Evolutionary conservation across 2,329 filamentous ascomycete genomes (phyloP).

Genomic region (Xylaria sp.): DNA sequence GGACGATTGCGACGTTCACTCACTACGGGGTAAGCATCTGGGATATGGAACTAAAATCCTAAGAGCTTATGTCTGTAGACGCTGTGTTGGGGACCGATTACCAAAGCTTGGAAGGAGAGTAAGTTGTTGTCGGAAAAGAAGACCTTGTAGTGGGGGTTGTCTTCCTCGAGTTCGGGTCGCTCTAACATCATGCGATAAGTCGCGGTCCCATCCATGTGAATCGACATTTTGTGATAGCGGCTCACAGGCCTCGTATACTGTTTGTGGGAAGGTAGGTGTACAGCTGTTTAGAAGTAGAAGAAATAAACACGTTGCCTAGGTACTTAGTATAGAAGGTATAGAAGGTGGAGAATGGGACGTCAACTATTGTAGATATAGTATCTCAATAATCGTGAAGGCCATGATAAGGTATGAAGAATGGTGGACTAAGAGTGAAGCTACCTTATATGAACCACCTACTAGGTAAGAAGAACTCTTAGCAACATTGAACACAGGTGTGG

Average conservation of each 20-base stretch:
- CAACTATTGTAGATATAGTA: too few relatives aligned
- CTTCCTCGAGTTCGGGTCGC: conserved; percentile 23
- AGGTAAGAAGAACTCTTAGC: too few relatives aligned
- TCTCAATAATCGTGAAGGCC: too few relatives aligned
- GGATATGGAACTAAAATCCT: conserved; percentile 35
- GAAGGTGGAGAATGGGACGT: too few relatives aligned
- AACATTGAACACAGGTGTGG: too few relatives aligned
- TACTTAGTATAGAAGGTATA: too few relatives aligned
- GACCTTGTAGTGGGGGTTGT: conserved; percentile 35
- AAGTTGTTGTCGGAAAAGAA: conserved; percentile 35
- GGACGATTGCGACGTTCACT: background rate
- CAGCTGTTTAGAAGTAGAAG: too few relatives aligned
- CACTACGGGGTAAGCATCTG: conserved; percentile 31
- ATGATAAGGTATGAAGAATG: too few relatives aligned
- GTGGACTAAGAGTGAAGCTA: too few relatives aligned
- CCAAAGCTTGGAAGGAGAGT: conserved; percentile 33
- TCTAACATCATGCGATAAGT: conserved; percentile 21
- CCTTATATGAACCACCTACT: too few relatives aligned
- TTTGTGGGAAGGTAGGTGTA: background rate
- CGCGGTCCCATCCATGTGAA: too few relatives aligned
- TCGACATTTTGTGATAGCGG: background rate
- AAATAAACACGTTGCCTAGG: background rate
- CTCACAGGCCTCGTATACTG: background rate
- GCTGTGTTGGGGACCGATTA: conserved; percentile 32
- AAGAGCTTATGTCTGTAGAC: conserved; percentile 38